Evolutionary conservation across 495 filamentous ascomycete species (phyloP), one percentile per base, ranked within the genome.

Genomic region (Geopyxis carbonaria): DNA sequence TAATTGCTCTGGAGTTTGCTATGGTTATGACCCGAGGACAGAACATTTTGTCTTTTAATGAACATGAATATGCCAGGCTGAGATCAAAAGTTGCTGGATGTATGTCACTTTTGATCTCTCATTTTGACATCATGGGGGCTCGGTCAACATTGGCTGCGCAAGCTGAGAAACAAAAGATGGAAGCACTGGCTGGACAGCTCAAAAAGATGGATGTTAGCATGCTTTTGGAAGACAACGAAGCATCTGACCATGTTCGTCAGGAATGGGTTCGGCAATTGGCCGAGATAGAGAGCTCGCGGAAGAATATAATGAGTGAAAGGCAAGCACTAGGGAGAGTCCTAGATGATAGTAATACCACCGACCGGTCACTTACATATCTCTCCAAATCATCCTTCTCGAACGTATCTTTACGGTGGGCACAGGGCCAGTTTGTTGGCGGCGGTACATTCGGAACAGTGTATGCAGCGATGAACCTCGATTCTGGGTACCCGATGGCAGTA

Each of bases 61-160:
- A 91, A 37, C 69, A 75, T 18, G 85, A 95, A 50, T 97, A 93
- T 55, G 70, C 73, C 23, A 68, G 64, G 42, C 57, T 97, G 40
- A 69, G 86, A 31, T 67, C 73, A 14, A 95, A 94, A 58, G 89
- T 95, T 13, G 82, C 85, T 24, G 89, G 87, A 2, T 97, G 89
- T 55, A 97, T 97, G 91, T 85, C 84, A 9, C 70, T 97, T 22
- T 69, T 97, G 19, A 94, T 97, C 45, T 93, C 85, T 5, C 89
- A 97, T 56, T 95, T 97, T 48, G 89, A 97, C 62, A 94, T 97
- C 55, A 91, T 97, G 80, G 89, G 91, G 31, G 89, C 89, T 34
- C 69, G 86, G 48, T 92, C 83, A 16, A 93, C 75, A 9, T 68
- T 93, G 34, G 89, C 89, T 1, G 89, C 89, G 11, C 83, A 93